Evolutionary conservation across 108 stramenopile genomes (phyloP).

Genomic region (Cyclotella kingstonii): DNA sequence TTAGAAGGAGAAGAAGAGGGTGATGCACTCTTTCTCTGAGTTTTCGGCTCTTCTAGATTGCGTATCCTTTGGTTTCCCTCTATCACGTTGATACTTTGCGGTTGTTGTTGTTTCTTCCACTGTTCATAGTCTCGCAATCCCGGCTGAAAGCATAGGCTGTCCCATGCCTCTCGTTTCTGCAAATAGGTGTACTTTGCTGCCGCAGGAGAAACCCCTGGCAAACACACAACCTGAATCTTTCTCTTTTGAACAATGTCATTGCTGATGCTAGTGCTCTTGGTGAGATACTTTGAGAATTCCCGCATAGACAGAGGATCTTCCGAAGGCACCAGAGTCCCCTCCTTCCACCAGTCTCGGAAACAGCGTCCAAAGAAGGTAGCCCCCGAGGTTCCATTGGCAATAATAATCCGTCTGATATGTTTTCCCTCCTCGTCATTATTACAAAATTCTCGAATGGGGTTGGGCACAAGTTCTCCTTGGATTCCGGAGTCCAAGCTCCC

Average conservation of each 20-base stretch:
- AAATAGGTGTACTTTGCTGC: conserved; percentile 66
- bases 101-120: conserved; percentile 14
- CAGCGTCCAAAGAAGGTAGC: conserved; percentile 58
- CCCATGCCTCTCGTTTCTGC: conserved; percentile 79
- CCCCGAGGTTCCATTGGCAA: conserved; percentile 73
- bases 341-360: conserved; percentile 62
- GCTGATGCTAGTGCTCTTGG: conserved; percentile 22
- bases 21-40: background rate
- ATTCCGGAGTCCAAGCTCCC: conserved; percentile 68
- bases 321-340: conserved; percentile 49
- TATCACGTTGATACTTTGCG: background rate
- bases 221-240: conserved; percentile 41
- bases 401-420: conserved; percentile 60
- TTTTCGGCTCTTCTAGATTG: background rate
- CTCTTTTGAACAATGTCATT: conserved; percentile 1
- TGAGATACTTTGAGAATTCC: conserved; percentile 36
- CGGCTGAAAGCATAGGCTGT: conserved; percentile 57
- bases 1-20: conserved; percentile 22
- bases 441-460: conserved; percentile 68
- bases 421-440: conserved; percentile 8
- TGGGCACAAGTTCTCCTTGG: conserved; percentile 50
- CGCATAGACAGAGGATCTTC: conserved; percentile 47
- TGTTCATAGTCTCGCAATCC: conserved; percentile 55
- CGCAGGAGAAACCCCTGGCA: conserved; percentile 68
- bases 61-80: conserved; percentile 5